Conservation (phyloP, 2,329 filamentous ascomycete genomes). For the Coleophoma cylindrospora region DNA sequence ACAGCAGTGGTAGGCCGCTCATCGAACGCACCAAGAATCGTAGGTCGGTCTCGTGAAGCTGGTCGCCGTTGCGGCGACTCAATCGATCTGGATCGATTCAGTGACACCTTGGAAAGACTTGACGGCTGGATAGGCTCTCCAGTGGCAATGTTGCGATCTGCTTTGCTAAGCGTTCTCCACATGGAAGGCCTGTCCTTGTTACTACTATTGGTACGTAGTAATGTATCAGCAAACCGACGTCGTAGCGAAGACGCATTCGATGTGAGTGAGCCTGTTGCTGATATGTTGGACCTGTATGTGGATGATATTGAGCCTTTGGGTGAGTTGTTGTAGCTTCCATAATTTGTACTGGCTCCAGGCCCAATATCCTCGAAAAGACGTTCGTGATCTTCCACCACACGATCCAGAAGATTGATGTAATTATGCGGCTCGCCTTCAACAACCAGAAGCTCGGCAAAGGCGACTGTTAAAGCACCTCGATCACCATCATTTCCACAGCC, state of each 20-base stretch:
- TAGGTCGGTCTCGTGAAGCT: constrained; percentile 54
- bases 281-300: constrained; percentile 18
- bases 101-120: constrained; percentile 61
- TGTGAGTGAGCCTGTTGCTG: constrained; percentile 62
- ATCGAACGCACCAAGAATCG: constrained; percentile 58
- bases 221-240: constrained; percentile 73
- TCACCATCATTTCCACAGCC: constrained; percentile 90
- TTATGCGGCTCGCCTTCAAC: constrained; percentile 71
- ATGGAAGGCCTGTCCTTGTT: constrained; percentile 70
- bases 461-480: constrained; percentile 78
- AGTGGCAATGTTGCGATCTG: constrained; percentile 54
- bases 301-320: constrained; percentile 18
- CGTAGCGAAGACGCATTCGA: constrained; percentile 85
- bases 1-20: constrained; percentile 55
- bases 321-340: constrained; percentile 12
- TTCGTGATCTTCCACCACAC: constrained; percentile 84
- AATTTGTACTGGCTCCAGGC: constrained; percentile 18
- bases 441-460: constrained; percentile 83
- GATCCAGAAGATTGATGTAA: constrained; percentile 84
- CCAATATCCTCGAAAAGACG: constrained; percentile 71
- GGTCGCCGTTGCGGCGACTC: constrained; percentile 58
- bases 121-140: constrained; percentile 45
- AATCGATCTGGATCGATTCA: constrained; percentile 71
- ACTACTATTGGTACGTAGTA: constrained; percentile 77
- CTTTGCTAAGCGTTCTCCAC: constrained; percentile 85